Evolutionary conservation across 225 moss, liverwort and hornwort species (phyloP).

Genomic region (Rhytidiadelphus loreus): DNA sequence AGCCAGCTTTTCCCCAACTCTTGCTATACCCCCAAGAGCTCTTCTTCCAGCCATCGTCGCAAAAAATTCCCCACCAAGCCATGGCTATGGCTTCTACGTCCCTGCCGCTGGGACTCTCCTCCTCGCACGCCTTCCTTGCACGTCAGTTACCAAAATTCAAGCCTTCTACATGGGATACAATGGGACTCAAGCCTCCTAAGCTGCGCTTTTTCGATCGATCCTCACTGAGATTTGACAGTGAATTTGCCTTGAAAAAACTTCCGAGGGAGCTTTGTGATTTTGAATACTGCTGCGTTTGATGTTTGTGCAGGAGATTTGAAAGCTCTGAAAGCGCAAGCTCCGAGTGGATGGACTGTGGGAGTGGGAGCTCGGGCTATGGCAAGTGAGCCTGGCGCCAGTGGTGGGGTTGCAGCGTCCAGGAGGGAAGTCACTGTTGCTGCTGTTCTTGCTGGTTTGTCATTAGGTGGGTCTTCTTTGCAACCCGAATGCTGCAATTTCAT

Average conservation of each 20-base stretch:
- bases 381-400: background rate
- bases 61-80: too few species aligned
- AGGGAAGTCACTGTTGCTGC: conserved; percentile 28
- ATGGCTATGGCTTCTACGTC: background rate
- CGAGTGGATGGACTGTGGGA: conserved; percentile 6
- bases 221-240: background rate
- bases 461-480: conserved; percentile 5
- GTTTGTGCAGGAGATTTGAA: background rate
- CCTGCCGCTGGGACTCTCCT: background rate
- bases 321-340: background rate
- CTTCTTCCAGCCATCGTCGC: background rate
- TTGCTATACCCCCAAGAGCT: background rate
- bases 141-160: background rate
- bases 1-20: background rate
- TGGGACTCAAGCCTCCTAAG: too few species aligned
- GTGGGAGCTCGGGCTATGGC: conserved; percentile 7
- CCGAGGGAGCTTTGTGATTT: background rate
- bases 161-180: background rate
- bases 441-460: conserved; percentile 24
- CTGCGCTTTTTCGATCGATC: background rate
- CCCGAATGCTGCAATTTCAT: background rate
- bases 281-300: background rate
- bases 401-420: background rate
- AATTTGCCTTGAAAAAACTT: background rate
- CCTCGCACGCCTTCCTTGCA: background rate